phyloP scores from a whole-genome alignment of 2,329 filamentous ascomycete genomes.

The Kalmusia sp. region DNA sequence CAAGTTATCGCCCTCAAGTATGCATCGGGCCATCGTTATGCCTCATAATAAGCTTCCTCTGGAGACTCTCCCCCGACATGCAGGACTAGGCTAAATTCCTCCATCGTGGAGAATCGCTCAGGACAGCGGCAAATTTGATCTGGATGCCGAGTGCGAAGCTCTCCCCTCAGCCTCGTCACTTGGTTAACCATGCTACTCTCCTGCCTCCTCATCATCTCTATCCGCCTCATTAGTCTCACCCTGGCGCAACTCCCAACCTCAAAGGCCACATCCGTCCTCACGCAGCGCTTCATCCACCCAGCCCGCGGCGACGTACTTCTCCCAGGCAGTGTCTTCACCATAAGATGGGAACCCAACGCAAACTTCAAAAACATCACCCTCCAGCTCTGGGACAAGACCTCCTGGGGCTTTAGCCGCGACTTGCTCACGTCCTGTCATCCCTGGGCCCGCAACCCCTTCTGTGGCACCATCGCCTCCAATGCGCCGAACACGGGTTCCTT shows the following conservation, averaged over 20 bases:
- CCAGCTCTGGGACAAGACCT: conserved; percentile 26
- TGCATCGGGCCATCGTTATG: neutral
- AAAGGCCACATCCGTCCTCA: conserved; percentile 9
- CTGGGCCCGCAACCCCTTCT: conserved; percentile 21
- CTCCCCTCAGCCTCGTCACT: neutral
- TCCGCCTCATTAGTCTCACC: conserved; percentile 4
- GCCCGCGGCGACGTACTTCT: conserved; percentile 9
- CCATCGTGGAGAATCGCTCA: neutral
- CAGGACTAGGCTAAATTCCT: neutral
- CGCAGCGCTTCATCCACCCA: conserved; percentile 19
- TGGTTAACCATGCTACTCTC: conserved; percentile 48
- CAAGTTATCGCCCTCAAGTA: neutral
- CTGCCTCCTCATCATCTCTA: conserved; percentile 65
- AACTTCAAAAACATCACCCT: conserved; percentile 23
- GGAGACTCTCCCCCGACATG: neutral
- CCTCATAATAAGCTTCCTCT: neutral
- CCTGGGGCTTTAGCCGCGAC: conserved; percentile 19
- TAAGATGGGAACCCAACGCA: conserved; percentile 15
- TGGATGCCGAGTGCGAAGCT: neutral
- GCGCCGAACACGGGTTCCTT: conserved; percentile 23
- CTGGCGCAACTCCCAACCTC: conserved; percentile 10
- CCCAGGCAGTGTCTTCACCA: conserved; percentile 17
- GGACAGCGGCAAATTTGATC: neutral
- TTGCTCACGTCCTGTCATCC: conserved; percentile 22
- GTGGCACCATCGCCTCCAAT: conserved; percentile 21